phyloP scores from a whole-genome alignment of 1,284 basidiomycete species.

The Xerocomus minutiporus region DNA sequence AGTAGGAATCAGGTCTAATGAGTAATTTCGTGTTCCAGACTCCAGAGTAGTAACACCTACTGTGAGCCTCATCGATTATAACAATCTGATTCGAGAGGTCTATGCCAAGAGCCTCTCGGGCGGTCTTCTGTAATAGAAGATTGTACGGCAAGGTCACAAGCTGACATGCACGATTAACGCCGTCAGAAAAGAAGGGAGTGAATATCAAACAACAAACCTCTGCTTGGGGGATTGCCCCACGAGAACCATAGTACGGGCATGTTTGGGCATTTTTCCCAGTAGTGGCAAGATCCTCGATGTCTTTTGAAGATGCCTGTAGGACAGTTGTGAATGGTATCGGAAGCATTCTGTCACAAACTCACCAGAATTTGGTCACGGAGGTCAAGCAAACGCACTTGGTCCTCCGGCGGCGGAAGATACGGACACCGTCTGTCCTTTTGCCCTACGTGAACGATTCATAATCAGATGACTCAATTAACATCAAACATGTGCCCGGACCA shows the following conservation, averaged over 20 bases:
- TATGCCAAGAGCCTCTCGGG: conserved; percentile 84
- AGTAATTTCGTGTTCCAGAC: conserved; percentile 1
- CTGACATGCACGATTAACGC: conserved; percentile 37
- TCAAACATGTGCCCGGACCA: conserved; percentile 42
- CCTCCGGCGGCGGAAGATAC: conserved; percentile 73
- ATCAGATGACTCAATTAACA: conserved; percentile 1
- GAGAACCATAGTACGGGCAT: conserved; percentile 93
- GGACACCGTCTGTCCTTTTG: conserved; percentile 70
- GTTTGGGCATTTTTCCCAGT: conserved; percentile 64
- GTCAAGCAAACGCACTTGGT: conserved; percentile 74
- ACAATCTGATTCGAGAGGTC: conserved; percentile 81
- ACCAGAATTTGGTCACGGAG: conserved; percentile 88
- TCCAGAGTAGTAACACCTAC: conserved; percentile 42
- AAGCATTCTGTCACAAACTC: conserved; percentile 23
- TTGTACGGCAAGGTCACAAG: conserved; percentile 93
- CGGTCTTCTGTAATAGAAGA: conserved; percentile 79
- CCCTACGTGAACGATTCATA: conserved; percentile 33
- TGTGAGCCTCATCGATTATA: conserved; percentile 96
- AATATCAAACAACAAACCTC: conserved; percentile 52
- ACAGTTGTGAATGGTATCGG: neutral
- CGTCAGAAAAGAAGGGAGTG: neutral
- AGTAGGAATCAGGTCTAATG: conserved; percentile 78
- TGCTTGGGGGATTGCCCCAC: conserved; percentile 84
- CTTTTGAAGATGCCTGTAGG: conserved; percentile 75
- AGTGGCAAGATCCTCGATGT: conserved; percentile 88